These are phyloP conservation scores for Lolium rigidum DNA, from an alignment of 176 grass and related monocot genomes.

Conservation along the genomic window DNA sequence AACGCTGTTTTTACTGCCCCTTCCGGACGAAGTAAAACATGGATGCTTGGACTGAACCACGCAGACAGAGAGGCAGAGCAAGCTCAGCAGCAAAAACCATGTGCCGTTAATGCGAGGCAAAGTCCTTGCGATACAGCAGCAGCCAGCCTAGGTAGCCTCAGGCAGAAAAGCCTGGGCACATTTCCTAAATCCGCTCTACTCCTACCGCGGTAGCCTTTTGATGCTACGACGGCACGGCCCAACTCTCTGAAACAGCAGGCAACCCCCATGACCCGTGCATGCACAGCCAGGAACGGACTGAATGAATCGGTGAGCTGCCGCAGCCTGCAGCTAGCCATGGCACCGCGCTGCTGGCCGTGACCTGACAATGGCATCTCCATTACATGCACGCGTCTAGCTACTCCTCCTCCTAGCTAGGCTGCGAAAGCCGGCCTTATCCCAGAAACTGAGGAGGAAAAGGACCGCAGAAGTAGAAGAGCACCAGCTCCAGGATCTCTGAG, in stretches of 20 bases:
- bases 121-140: background rate
- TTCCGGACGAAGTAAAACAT: background rate
- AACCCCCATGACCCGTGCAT: no score
- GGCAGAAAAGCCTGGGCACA: constrained; percentile 19
- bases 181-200: constrained; percentile 33
- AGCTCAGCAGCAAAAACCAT: background rate
- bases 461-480: background rate
- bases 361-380: constrained; percentile 7
- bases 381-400: constrained; percentile 5
- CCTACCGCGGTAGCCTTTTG: constrained; percentile 29
- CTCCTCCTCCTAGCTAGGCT: background rate
- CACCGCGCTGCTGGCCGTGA: background rate
- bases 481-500: background rate
- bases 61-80: background rate
- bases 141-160: constrained; percentile 17
- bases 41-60: background rate
- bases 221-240: background rate
- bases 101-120: constrained; percentile 27
- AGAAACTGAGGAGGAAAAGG: background rate
- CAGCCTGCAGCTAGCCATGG: background rate
- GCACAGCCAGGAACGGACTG: no score
- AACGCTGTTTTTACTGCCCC: background rate
- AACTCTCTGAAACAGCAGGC: background rate
- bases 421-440: constrained; percentile 34
- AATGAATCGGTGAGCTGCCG: no score